Conservation (phyloP, 2,329 filamentous ascomycete species). For the Clonostachys rhizophaga region DNA sequence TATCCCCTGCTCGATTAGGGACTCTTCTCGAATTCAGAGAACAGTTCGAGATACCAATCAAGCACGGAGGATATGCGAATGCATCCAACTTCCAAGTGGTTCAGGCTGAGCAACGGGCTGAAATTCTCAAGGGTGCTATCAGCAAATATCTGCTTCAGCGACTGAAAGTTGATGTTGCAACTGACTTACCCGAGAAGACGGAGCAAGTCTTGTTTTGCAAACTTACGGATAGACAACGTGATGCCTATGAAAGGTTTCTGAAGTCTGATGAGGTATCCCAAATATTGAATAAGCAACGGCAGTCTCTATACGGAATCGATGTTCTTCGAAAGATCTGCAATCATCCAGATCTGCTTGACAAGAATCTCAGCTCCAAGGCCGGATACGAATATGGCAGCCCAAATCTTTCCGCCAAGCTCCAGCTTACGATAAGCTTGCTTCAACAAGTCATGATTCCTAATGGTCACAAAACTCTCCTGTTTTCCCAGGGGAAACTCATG, state of each 20-base stretch:
- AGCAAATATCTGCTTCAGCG: constrained; percentile 89
- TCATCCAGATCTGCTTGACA: constrained; percentile 84
- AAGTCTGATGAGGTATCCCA: constrained; percentile 80
- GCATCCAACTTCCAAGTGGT: constrained; percentile 92
- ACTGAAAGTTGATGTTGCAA: constrained; percentile 88
- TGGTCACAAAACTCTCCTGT: constrained; percentile 89
- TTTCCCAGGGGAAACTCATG: constrained; percentile 93
- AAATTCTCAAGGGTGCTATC: constrained; percentile 89
- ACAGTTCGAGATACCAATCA: constrained; percentile 92
- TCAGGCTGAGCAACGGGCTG: constrained; percentile 89
- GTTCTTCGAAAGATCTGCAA: constrained; percentile 96
- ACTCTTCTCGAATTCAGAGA: constrained; percentile 86
- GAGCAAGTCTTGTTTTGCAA: constrained; percentile 97
- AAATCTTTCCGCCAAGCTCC: constrained; percentile 88
- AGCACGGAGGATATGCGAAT: constrained; percentile 89
- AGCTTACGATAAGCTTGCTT: constrained; percentile 83
- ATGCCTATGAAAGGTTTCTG: constrained; percentile 78
- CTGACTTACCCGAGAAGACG: constrained; percentile 90
- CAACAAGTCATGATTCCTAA: constrained; percentile 79
- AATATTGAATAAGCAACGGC: constrained; percentile 69
- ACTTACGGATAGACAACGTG: constrained; percentile 70
- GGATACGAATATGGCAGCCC: constrained; percentile 75
- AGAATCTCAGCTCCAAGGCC: constrained; percentile 43
- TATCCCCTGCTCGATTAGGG: constrained; percentile 92
- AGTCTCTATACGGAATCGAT: constrained; percentile 86